phyloP scores from a whole-genome alignment of 2,329 filamentous ascomycete genomes.

The Phyllosticta ampelicida region DNA sequence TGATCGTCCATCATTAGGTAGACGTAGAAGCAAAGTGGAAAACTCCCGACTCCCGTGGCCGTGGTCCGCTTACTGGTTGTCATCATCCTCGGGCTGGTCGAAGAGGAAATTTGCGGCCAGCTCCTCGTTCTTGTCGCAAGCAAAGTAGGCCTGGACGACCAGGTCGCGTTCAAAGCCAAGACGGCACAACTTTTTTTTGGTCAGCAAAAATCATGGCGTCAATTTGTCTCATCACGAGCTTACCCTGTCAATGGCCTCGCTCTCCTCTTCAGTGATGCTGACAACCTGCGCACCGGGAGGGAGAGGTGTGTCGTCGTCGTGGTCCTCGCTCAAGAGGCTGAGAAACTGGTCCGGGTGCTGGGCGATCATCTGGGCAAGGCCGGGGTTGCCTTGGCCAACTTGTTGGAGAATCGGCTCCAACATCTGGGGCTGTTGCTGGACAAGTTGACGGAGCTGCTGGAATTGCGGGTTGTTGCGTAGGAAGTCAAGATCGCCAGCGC shows the following conservation, averaged over 20 bases:
- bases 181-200: slow-evolving; percentile 59
- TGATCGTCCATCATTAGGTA: slow-evolving; percentile 9
- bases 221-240: slow-evolving; percentile 24
- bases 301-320: slow-evolving; percentile 70
- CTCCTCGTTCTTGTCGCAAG: slow-evolving; percentile 99
- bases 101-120: slow-evolving; percentile 96
- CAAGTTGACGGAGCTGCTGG: slow-evolving; percentile 91
- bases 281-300: slow-evolving; percentile 86
- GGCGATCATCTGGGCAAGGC: slow-evolving; percentile 84
- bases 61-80: slow-evolving; percentile 31
- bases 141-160: slow-evolving; percentile 97
- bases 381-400: slow-evolving; percentile 87
- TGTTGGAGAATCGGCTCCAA: slow-evolving; percentile 96
- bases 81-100: slow-evolving; percentile 85
- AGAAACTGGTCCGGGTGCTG: slow-evolving; percentile 91
- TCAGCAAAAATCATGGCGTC: not conserved
- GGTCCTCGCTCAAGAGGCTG: slow-evolving; percentile 77
- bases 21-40: slow-evolving; percentile 6
- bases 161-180: slow-evolving; percentile 88
- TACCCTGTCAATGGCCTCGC: slow-evolving; percentile 92
- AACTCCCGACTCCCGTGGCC: not conserved
- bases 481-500: slow-evolving; percentile 76
- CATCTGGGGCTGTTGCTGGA: slow-evolving; percentile 97
- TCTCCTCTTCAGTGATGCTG: slow-evolving; percentile 87
- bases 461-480: slow-evolving; percentile 93